A percentile compares a stretch with the other conserved stretches of the same genome.
Conservation (phyloP, 202 grass and related monocot species). For the Miscanthus sacchariflorus region DNA sequence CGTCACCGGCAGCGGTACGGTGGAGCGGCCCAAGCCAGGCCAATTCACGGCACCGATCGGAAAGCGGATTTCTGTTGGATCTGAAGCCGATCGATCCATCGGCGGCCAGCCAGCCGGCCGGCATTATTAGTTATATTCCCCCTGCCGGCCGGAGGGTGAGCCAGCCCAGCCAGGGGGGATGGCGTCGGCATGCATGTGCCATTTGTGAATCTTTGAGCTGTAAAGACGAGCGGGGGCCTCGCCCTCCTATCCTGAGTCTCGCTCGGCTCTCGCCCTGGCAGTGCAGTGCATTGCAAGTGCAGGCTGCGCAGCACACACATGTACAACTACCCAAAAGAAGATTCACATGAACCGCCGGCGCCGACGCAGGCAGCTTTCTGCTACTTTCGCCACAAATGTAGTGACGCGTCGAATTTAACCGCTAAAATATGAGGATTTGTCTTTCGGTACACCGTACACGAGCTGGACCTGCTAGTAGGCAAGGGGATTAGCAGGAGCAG, state of each 20-base stretch:
- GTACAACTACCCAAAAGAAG: neutral
- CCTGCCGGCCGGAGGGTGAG: neutral
- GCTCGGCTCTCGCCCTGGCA: neutral
- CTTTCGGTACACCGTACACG: neutral
- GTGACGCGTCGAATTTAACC: neutral
- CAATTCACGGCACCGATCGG: conserved; percentile 37
- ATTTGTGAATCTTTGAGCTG: conserved; percentile 53
- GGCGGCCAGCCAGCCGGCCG: neutral
- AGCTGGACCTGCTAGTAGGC: neutral
- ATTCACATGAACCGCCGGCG: neutral
- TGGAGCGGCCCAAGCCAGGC: neutral
- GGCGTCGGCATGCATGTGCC: conserved; percentile 48
- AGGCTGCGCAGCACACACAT: neutral
- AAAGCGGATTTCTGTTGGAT: conserved; percentile 67
- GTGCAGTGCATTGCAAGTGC: neutral
- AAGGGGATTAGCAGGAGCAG: neutral
- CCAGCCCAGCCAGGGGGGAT: neutral
- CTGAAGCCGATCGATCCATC: conserved; percentile 28
- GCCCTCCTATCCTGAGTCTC: neutral
- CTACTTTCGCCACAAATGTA: neutral
- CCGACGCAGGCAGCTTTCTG: neutral
- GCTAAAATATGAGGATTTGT: neutral
- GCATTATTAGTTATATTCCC: conserved; percentile 45
- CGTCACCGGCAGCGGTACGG: neutral
- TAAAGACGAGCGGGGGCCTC: conserved; percentile 43